Percentiles rank a stretch among this genome's conserved stretches.
These are phyloP conservation scores for Cladosporium sp. DNA, from an alignment of 2,329 filamentous ascomycete species.

Conservation along the genomic window DNA sequence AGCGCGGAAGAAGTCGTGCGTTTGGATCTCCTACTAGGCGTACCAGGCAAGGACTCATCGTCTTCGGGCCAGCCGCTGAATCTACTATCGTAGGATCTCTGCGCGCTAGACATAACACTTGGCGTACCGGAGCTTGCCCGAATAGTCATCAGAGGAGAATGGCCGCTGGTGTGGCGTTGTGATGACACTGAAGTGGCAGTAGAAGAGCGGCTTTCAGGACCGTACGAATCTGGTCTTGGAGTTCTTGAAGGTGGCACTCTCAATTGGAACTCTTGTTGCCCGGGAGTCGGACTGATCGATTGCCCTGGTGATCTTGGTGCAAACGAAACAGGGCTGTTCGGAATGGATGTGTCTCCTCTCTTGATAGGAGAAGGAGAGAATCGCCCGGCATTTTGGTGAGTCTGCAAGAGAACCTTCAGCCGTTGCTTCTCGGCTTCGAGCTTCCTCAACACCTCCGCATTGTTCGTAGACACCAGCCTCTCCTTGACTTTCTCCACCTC, in stretches of 20 bases:
- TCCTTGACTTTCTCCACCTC: conserved; percentile 4
- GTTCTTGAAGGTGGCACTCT: background rate
- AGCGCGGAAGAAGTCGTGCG: background rate
- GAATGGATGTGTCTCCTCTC: background rate
- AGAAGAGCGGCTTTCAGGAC: background rate
- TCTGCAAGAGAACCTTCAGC: background rate
- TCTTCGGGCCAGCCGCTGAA: conserved; percentile 8
- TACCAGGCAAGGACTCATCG: background rate
- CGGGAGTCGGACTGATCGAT: background rate
- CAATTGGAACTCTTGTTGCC: background rate
- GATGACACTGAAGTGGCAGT: conserved; percentile 1
- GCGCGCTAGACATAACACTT: background rate
- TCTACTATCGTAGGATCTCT: conserved; percentile 2
- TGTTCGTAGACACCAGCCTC: background rate
- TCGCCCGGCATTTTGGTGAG: background rate
- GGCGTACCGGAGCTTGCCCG: background rate
- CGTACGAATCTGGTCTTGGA: background rate
- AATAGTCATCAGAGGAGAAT: background rate
- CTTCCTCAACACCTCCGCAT: background rate
- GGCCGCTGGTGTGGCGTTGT: background rate
- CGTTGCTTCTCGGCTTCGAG: conserved; percentile 2
- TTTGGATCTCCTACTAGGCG: conserved; percentile 1
- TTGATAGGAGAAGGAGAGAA: conserved; percentile 1
- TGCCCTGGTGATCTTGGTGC: background rate
- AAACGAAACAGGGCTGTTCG: background rate